Evolutionary conservation across 345 rosid genomes (phyloP).

Genomic region (Hirschfeldia incana): DNA sequence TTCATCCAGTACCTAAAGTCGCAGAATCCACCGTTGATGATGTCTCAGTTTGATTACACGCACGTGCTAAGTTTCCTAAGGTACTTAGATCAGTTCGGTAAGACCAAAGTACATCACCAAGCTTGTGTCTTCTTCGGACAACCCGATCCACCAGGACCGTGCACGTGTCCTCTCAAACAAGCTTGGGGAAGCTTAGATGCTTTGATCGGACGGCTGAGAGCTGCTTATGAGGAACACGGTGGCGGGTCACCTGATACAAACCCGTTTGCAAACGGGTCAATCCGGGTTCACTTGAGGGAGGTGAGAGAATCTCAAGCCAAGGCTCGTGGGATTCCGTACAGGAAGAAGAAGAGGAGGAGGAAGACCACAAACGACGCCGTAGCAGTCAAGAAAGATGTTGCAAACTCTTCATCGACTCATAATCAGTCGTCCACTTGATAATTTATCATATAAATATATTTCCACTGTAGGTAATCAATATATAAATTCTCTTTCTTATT

Average conservation of each 20-base stretch:
- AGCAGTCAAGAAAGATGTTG: conserved; percentile 32
- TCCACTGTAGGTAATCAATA: conserved; percentile 35
- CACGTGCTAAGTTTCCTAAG: conserved; percentile 84
- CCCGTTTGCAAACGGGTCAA: conserved; percentile 80
- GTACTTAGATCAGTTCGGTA: conserved; percentile 92
- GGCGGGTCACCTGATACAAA: conserved; percentile 70
- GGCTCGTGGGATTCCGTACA: conserved; percentile 86
- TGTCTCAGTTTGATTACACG: conserved; percentile 71
- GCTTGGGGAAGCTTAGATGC: conserved; percentile 98
- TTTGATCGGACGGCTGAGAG: conserved; percentile 82
- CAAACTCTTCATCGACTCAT: conserved; percentile 33
- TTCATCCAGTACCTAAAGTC: conserved; percentile 83
- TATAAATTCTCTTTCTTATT: background rate
- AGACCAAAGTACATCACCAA: conserved; percentile 86
- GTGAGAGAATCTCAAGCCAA: conserved; percentile 85
- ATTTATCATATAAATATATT: conserved; percentile 3
- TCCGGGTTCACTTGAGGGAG: conserved; percentile 71
- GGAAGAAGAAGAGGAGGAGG: conserved; percentile 86
- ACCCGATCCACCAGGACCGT: conserved; percentile 82
- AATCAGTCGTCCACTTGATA: conserved; percentile 30
- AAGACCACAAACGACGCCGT: conserved; percentile 38
- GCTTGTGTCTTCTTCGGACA: conserved; percentile 79
- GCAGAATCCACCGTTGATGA: conserved; percentile 70
- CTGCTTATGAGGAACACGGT: conserved; percentile 85
- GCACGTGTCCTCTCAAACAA: conserved; percentile 82